Conservation (phyloP, 2,329 filamentous ascomycete species). For the Microdochium paspali region DNA sequence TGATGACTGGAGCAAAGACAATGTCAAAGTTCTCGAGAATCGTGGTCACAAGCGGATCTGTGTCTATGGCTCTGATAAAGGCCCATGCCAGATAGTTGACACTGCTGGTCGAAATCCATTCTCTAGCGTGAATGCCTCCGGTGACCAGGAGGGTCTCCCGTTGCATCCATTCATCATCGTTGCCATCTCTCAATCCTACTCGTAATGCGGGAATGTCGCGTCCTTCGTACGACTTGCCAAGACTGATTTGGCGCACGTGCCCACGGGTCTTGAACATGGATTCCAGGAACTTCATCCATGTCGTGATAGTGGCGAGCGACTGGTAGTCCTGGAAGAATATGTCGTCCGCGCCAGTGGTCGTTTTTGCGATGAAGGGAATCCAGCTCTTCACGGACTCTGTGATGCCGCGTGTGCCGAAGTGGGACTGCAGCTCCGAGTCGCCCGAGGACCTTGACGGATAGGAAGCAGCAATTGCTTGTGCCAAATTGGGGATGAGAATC, state of each 20-base stretch:
- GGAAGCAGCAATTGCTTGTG: slow-evolving; percentile 66
- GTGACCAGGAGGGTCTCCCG: slow-evolving; percentile 74
- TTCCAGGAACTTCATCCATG: slow-evolving; percentile 84
- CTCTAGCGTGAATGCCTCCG: slow-evolving; percentile 83
- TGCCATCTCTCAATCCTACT: slow-evolving; percentile 44
- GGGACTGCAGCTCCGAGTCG: slow-evolving; percentile 8
- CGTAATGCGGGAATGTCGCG: slow-evolving; percentile 76
- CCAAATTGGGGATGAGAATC: slow-evolving; percentile 71
- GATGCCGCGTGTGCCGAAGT: slow-evolving; percentile 14
- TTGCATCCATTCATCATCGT: slow-evolving; percentile 26
- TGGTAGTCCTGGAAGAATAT: slow-evolving; percentile 93
- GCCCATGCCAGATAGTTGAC: slow-evolving; percentile 87
- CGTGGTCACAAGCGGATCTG: slow-evolving; percentile 60
- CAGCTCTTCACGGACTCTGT: slow-evolving; percentile 14
- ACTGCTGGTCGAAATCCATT: slow-evolving; percentile 92
- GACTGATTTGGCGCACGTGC: slow-evolving; percentile 61
- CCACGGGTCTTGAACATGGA: slow-evolving; percentile 70
- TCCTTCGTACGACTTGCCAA: slow-evolving; percentile 83
- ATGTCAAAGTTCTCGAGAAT: slow-evolving; percentile 80
- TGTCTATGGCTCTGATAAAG: slow-evolving; percentile 74
- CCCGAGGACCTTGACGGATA: slow-evolving; percentile 44
- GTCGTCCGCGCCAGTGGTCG: slow-evolving; percentile 41
- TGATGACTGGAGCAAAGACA: slow-evolving; percentile 78
- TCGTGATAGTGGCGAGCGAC: slow-evolving; percentile 69
- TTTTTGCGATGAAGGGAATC: slow-evolving; percentile 18